Base-by-base conservation (phyloP, 2,329 filamentous ascomycete genomes). In the Penicillium paneum region DNA sequence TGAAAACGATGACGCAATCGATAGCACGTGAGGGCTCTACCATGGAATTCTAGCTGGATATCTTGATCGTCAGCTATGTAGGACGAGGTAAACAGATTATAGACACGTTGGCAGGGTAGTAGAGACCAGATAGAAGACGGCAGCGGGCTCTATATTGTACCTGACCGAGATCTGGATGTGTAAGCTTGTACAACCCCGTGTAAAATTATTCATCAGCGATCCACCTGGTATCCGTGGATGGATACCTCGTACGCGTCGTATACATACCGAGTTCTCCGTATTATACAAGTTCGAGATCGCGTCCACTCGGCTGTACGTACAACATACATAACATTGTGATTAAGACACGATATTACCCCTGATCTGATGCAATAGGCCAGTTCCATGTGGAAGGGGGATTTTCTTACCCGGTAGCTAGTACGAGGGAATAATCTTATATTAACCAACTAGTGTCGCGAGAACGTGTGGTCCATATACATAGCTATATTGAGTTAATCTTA, bases 1-100 rank as follows among this genome's bases (percentile, higher is more conserved):
- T 55, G 36, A 52, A 55, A 51, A 48, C 21, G 48, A 52, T 55
- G 52, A 55, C 48, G 52, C 52, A 55, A 54, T 54, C 19, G 7
- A 40, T 15, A 3, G 11, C 52, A 44, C 46, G 39, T 44, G 39
- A 43, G 31, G 24, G 7, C 8, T 24, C 34, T 19, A 26, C 13
- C 38, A 34, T 45, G 26, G 32, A n/a, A 38, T 44, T 44, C 31
- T 43, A 43, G 10, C 40, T 36, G 31, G 15, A 36, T 28, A 34
- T 31, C 26, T 49, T 19, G 38, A 32, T 50, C n/a, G 29, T 21
- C 17, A 26, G 17, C 28, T 8, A 32, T 21, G 19, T 10, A 28
- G 21, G 5, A 24, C 21, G 21, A 4, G 13, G 1, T 31, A 6
- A 8, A 43, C 5, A 34, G n/a, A 31, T 12, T 17, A 11, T 40